A percentile compares a stretch with the other conserved stretches of the same genome.
These are phyloP conservation scores for Biscogniauxia sp. DNA, from an alignment of 2,329 filamentous ascomycete species.

Conservation along the genomic window DNA sequence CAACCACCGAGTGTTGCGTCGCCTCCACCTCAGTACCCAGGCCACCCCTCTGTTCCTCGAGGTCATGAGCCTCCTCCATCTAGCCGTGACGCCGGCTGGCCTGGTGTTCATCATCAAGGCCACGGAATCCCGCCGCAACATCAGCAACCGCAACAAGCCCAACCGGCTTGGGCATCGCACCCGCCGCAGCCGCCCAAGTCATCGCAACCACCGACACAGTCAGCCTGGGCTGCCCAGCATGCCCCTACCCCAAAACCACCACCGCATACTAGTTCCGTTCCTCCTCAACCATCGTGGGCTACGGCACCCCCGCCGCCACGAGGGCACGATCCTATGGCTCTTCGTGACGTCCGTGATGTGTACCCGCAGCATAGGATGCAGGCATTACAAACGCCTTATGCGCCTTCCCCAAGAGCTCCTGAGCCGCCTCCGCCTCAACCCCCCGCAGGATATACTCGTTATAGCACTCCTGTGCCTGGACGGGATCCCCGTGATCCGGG, in stretches of 20 bases:
- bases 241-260: conserved; percentile 37
- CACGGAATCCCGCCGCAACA: conserved; percentile 35
- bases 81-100: conserved; percentile 38
- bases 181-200: conserved; percentile 35
- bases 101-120: conserved; percentile 27
- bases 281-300: conserved; percentile 36
- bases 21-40: conserved; percentile 54
- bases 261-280: conserved; percentile 31
- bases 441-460: conserved; percentile 41
- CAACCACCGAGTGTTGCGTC: conserved; percentile 45
- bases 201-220: conserved; percentile 35
- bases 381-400: conserved; percentile 34
- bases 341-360: conserved; percentile 28
- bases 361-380: conserved; percentile 31
- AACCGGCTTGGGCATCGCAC: conserved; percentile 37
- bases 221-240: conserved; percentile 40
- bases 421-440: conserved; percentile 42
- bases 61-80: conserved; percentile 41
- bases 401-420: conserved; percentile 39
- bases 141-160: conserved; percentile 29
- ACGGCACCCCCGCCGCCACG: conserved; percentile 29
- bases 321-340: conserved; percentile 31
- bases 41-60: conserved; percentile 44
- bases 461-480: conserved; percentile 41
- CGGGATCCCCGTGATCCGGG: conserved; percentile 43